These are phyloP conservation scores for Colletotrichum sp. DNA, from an alignment of 2,329 filamentous ascomycete genomes.

Conservation along the genomic window DNA sequence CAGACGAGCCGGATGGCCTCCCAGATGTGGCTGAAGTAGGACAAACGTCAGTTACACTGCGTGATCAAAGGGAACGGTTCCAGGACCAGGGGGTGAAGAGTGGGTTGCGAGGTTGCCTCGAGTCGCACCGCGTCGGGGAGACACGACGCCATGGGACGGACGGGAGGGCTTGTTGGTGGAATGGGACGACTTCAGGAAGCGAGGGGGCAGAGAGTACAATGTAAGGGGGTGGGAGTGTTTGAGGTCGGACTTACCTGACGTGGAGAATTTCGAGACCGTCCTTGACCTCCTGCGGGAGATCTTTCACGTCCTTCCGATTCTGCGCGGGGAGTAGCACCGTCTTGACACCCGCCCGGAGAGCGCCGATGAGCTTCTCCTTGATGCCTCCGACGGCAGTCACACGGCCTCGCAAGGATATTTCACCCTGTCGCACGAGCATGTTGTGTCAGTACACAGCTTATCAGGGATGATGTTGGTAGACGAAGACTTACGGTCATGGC, in stretches of 20 bases:
- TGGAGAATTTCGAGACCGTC: conserved; percentile 87
- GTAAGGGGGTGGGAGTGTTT: conserved; percentile 36
- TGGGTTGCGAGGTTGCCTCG: conserved; percentile 17
- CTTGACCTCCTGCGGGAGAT: conserved; percentile 88
- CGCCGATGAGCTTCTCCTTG: conserved; percentile 98
- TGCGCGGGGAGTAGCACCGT: conserved; percentile 86
- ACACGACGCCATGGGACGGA: conserved; percentile 16
- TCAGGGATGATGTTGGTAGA: not conserved
- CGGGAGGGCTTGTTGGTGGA: not conserved
- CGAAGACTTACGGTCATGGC: conserved; percentile 81
- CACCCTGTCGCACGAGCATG: conserved; percentile 50
- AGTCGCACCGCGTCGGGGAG: conserved; percentile 22
- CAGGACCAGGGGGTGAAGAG: not conserved
- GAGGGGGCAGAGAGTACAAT: conserved; percentile 36
- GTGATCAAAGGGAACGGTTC: conserved; percentile 10
- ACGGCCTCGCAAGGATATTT: conserved; percentile 82
- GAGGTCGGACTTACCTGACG: conserved; percentile 71
- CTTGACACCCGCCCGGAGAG: conserved; percentile 90
- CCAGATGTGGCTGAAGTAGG: conserved; percentile 77
- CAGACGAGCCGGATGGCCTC: conserved; percentile 90
- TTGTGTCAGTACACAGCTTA: conserved; percentile 12
- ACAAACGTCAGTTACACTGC: conserved; percentile 23
- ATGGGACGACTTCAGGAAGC: conserved; percentile 19
- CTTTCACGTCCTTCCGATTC: conserved; percentile 91
- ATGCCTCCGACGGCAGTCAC: conserved; percentile 96